A percentile compares a stretch with the other conserved stretches of the same genome.
Evolutionary conservation across 2,329 filamentous ascomycete genomes (phyloP).

Genomic region (Cytospora paraplurivora): DNA sequence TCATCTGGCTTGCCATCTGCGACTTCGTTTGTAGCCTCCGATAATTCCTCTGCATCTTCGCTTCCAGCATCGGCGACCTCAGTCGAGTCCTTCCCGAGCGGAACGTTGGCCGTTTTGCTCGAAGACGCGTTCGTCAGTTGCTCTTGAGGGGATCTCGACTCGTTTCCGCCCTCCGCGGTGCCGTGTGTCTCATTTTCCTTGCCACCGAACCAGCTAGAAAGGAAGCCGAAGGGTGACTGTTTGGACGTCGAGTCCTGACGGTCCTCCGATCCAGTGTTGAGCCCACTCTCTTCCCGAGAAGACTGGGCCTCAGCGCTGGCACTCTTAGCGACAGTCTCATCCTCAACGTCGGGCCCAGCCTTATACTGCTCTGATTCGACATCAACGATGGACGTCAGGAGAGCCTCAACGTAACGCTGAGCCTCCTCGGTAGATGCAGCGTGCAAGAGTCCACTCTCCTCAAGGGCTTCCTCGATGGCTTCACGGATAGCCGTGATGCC

Average conservation of each 20-base stretch:
- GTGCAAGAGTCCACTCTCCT: constrained; percentile 55
- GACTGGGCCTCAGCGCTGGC: constrained; percentile 24
- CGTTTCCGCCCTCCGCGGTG: background rate
- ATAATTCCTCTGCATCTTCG: constrained; percentile 24
- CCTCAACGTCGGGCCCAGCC: constrained; percentile 28
- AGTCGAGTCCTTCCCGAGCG: background rate
- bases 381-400: constrained; percentile 50
- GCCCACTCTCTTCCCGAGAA: background rate
- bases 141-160: background rate
- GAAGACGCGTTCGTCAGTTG: background rate
- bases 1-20: constrained; percentile 21
- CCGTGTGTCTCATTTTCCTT: background rate
- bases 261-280: background rate
- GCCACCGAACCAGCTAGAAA: constrained; percentile 23
- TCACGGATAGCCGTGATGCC: constrained; percentile 55
- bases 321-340: constrained; percentile 24
- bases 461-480: constrained; percentile 56
- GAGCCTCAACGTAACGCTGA: constrained; percentile 50
- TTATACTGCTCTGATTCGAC: constrained; percentile 24
- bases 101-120: background rate
- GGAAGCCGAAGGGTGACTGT: constrained; percentile 17
- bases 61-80: constrained; percentile 3
- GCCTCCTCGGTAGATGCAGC: constrained; percentile 49
- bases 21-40: constrained; percentile 22
- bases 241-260: constrained; percentile 2